Conservation (phyloP, 2,329 filamentous ascomycete species). For the Phialemonium atrogriseum region DNA sequence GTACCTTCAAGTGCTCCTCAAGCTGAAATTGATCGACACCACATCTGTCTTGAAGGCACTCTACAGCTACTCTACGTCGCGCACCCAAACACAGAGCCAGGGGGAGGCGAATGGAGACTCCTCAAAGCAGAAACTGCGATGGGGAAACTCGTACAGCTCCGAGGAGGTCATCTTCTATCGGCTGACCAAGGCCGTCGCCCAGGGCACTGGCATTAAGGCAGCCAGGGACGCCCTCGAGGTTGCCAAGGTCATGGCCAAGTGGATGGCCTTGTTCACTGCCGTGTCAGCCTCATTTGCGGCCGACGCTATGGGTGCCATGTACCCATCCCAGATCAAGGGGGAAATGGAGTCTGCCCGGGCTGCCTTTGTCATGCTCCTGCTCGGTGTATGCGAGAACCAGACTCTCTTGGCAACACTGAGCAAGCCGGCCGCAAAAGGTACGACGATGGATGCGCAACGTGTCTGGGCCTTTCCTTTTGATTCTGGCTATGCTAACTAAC, state of each 20-base stretch:
- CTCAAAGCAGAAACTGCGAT: slow-evolving; percentile 25
- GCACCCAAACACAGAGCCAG: slow-evolving; percentile 18
- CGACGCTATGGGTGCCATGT: slow-evolving; percentile 37
- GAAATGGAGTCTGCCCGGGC: slow-evolving; percentile 54
- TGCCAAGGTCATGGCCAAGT: slow-evolving; percentile 41
- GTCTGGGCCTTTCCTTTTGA: neutral
- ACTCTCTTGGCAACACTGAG: slow-evolving; percentile 45
- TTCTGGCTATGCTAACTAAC: slow-evolving; percentile 6
- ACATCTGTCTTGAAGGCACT: slow-evolving; percentile 46
- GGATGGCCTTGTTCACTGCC: slow-evolving; percentile 50
- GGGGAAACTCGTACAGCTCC: slow-evolving; percentile 49
- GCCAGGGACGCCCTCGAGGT: slow-evolving; percentile 41
- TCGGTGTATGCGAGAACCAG: slow-evolving; percentile 53
- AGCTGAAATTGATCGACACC: slow-evolving; percentile 42
- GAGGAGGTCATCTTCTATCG: slow-evolving; percentile 94
- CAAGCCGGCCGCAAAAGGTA: slow-evolving; percentile 45
- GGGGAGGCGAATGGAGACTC: slow-evolving; percentile 7
- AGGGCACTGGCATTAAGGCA: slow-evolving; percentile 38
- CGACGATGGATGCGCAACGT: slow-evolving; percentile 15
- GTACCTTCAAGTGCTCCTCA: slow-evolving; percentile 50
- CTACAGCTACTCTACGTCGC: slow-evolving; percentile 48
- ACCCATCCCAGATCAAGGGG: slow-evolving; percentile 35
- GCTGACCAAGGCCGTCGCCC: slow-evolving; percentile 76
- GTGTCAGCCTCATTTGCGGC: slow-evolving; percentile 36
- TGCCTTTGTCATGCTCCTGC: slow-evolving; percentile 54